Percentiles rank a stretch among this genome's conserved stretches.
Conservation (phyloP, 2,329 filamentous ascomycete species). For the Sphaerulina vaccinii region DNA sequence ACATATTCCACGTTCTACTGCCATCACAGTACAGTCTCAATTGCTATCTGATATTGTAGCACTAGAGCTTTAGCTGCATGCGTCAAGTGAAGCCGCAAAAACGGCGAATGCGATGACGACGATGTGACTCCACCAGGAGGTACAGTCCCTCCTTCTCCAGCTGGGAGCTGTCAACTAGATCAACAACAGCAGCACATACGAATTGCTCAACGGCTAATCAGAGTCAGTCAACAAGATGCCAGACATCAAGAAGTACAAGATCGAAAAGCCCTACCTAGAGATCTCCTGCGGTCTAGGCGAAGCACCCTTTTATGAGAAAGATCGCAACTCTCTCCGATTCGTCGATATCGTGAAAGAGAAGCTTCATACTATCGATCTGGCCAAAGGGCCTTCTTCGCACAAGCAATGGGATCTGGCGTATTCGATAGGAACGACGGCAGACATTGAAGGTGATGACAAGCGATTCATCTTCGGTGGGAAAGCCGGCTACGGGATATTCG, state of each 20-base stretch:
- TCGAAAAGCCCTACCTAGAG: conserved; percentile 54
- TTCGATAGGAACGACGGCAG: conserved; percentile 64
- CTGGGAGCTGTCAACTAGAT: no score
- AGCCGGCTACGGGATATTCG: conserved; percentile 74
- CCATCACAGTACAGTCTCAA: no score
- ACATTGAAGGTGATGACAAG: conserved; percentile 67
- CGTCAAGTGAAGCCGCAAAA: no score
- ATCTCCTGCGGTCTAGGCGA: conserved; percentile 68
- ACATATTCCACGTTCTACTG: no score
- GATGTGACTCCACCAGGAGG: no score
- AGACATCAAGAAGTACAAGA: conserved; percentile 36
- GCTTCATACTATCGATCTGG: conserved; percentile 69
- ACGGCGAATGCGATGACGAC: no score
- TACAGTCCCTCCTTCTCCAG: no score
- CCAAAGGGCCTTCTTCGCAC: conserved; percentile 59
- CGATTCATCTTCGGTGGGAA: conserved; percentile 74
- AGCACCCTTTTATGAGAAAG: conserved; percentile 70
- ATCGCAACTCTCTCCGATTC: conserved; percentile 67
- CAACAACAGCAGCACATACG: no score
- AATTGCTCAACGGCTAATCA: no score
- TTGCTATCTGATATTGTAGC: no score
- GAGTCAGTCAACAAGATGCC: conserved; percentile 34
- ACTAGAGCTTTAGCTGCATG: no score
- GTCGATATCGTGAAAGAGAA: conserved; percentile 79
- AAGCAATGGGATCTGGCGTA: conserved; percentile 56